Evolutionary conservation across 2,329 filamentous ascomycete genomes (phyloP), one percentile per base, ranked within the genome.

Genomic region (Aspergillus pseudoterreus): DNA sequence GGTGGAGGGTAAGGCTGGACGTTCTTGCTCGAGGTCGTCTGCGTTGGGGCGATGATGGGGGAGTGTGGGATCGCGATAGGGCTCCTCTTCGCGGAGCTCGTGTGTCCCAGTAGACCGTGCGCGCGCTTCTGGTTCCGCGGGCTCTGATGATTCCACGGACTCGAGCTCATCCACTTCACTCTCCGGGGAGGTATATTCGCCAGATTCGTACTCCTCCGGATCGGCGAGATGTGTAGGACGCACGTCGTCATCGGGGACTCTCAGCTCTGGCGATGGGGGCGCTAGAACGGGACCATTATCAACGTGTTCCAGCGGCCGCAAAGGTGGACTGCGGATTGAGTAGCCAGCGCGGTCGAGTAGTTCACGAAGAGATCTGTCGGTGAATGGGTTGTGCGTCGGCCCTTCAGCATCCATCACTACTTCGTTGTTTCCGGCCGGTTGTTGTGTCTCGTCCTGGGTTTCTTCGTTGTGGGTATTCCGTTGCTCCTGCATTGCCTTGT

Each of bases 41-140:
- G 67, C 64, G 52, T 75, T 66, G 4, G 75, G 76, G 42, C 75
- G 71, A 57, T 74, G 67, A 45, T 78, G 75, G 17, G 75, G 75
- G 4, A 78, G 67, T 6, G 74, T 77, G 22, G 75, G 73, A 53
- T 78, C 74, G 46, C 63, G 62, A 30, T 59, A 48, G 4, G 32
- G 44, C 6, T 45, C 46, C 8, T 51, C 44, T 22, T 49, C 33
- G 35, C n/a, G 15, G 4, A 3, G 10, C 35, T 14, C 3, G 14
- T 38, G 8, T 8, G 11, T 38, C 6, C 12, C 27, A 17, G 52
- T 38, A 35, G 56, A 22, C 6, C 24, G 42, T n/a, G 43, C 41
- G n/a, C 22, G 11, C 17, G 39, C 6, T 42, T 42, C 39, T 17
- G 39, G 17, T 12, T 22, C 39, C 11, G 8, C 39, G 11, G n/a